Evolutionary conservation across 192 early-diverging fungal genomes (phyloP).

Genomic region (Umbelopsis sp.): DNA sequence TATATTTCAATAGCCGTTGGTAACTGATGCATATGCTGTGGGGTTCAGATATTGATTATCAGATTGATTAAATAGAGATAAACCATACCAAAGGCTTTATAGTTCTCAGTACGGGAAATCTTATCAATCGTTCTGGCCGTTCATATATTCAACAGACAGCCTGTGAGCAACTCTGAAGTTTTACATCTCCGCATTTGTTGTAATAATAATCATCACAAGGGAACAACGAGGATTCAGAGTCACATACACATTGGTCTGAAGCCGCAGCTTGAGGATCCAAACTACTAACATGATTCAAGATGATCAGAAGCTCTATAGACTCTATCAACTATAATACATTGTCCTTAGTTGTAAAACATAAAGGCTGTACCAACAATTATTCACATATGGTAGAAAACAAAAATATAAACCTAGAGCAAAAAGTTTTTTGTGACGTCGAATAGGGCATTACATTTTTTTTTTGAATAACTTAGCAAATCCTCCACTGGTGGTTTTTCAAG

Average conservation of each 20-base stretch:
- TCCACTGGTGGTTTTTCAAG: slow-evolving; percentile 7
- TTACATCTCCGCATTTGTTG: background rate
- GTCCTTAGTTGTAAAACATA: too few relatives aligned
- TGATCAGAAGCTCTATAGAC: too few relatives aligned
- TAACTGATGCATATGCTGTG: too few relatives aligned
- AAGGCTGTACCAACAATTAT: too few relatives aligned
- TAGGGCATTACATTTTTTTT: slow-evolving; percentile 10
- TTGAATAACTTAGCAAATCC: background rate
- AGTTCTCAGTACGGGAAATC: background rate
- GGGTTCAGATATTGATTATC: background rate
- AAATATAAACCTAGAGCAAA: background rate
- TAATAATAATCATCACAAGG: too few relatives aligned
- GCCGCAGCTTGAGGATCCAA: too few relatives aligned
- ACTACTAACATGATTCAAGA: too few relatives aligned
- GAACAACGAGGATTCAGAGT: too few relatives aligned
- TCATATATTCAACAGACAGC: background rate
- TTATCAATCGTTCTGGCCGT: background rate
- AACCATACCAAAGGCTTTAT: background rate
- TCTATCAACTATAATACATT: too few relatives aligned
- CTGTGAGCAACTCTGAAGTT: background rate
- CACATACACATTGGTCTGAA: too few relatives aligned
- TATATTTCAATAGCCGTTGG: too few relatives aligned
- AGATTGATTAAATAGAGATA: background rate
- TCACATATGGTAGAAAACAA: background rate
- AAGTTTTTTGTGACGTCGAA: slow-evolving; percentile 17